Base-by-base conservation (phyloP, 805 yeast species). In the Alloascoidea hylecoeti region DNA sequence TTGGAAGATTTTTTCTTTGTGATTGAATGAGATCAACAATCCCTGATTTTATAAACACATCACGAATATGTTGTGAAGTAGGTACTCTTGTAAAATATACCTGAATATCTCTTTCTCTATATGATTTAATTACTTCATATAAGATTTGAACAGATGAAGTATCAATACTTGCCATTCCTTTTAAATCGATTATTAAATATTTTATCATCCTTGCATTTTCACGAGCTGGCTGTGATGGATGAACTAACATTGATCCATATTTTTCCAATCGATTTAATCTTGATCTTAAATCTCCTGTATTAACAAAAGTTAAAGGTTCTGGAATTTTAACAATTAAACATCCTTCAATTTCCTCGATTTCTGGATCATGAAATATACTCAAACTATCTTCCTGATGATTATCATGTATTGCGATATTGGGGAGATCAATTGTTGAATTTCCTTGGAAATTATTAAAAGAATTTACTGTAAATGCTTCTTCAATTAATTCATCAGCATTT, bases 261-360 rank as follows among this genome's bases (percentile, higher is more conserved):
- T 70, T 58, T 51, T 86, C 95, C 17, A 86, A 59, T 34, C 95
- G 62, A 33, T 66, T 61, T 41, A 86, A 59, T 28, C 89, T 63
- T 40, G 70, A 63, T 43, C 78, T 74, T 42, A 86, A 61, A 46
- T 83, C 94, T 17, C 79, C 79, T 4, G 88, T 69, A 53, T 88
- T 86, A 32, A 94, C 84, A 55, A 86, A 86, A 3, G 88, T 83
- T 42, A 86, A 61, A 1, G 96, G 94, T 50, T 86, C 96, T 0
- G 95, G 86, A 34, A 86, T 71, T 44, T 78, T 78, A 30, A 86
- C 79, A 18, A 85, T 72, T 27, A 88, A 60, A 39, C 86, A 79
- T 0, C 85, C 86, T 45, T 78, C 82, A 36, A 79, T 61, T 32
- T 61, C 61, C 46, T 66, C 70, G 18, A 63, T 52, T 30, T n/a